Conservation (phyloP, 306 rosid species). For the Castanea crenata region DNA sequence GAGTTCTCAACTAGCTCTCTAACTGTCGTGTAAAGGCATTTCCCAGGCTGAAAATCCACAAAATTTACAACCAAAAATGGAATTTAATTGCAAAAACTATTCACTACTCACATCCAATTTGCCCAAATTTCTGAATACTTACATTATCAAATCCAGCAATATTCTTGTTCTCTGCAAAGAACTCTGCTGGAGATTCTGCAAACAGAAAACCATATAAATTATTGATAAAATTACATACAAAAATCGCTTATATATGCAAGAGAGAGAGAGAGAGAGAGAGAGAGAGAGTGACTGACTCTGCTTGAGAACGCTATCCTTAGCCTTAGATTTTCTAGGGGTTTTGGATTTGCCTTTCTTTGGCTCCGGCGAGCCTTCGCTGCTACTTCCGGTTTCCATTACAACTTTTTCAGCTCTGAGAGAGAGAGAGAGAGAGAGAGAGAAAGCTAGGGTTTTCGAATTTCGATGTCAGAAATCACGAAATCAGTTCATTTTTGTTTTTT, state of each 20-base stretch:
- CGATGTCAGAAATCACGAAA: too few species aligned
- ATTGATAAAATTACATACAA: neutral
- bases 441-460: neutral
- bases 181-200: constrained; percentile 94
- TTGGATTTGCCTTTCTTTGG: constrained; percentile 69
- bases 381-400: constrained; percentile 48
- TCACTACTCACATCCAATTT: neutral
- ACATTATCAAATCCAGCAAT: constrained; percentile 97
- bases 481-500: too few species aligned
- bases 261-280: constrained; percentile 21
- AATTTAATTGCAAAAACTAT: neutral
- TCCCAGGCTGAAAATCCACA: constrained; percentile 78
- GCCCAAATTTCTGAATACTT: neutral
- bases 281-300: constrained; percentile 59
- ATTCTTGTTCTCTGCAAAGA: constrained; percentile 93
- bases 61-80: constrained; percentile 1
- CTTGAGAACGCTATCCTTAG: constrained; percentile 72
- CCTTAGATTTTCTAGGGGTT: constrained; percentile 66
- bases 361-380: constrained; percentile 49
- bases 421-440: neutral
- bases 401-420: neutral
- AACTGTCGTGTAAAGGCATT: constrained; percentile 82
- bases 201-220: neutral
- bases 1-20: constrained; percentile 92
- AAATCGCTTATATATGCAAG: neutral